phyloP scores from a whole-genome alignment of 345 rosid species.

The Syzygium oleosum region DNA sequence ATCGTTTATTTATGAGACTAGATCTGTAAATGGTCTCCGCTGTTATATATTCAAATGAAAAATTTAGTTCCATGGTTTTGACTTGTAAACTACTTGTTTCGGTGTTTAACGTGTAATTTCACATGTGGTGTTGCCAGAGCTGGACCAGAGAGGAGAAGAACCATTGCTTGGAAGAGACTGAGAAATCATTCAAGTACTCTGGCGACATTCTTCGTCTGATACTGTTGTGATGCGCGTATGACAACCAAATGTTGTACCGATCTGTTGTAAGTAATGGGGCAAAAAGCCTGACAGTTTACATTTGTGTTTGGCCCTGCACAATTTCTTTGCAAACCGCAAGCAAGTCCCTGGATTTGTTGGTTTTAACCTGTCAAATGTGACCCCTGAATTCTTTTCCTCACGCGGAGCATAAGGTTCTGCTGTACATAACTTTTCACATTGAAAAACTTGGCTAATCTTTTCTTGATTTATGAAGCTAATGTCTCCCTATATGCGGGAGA shows the following conservation, averaged over 20 bases:
- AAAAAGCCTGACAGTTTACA: neutral
- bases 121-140: constrained; percentile 18
- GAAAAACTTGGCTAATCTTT: neutral
- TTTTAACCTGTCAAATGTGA: neutral
- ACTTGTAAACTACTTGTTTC: neutral
- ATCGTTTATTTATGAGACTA: neutral
- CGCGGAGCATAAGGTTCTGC: neutral
- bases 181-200: constrained; percentile 82
- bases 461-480: neutral
- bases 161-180: constrained; percentile 92
- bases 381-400: neutral
- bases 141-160: constrained; percentile 78
- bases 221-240: constrained; percentile 15
- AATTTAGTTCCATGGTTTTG: neutral
- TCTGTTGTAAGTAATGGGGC: neutral
- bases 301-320: neutral
- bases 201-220: constrained; percentile 89
- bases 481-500: neutral
- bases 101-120: neutral
- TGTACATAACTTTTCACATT: neutral
- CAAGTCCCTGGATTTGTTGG: neutral
- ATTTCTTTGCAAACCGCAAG: neutral
- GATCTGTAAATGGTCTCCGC: neutral
- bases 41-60: neutral
- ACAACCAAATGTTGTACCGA: neutral